Evolutionary conservation across 805 yeast genomes (phyloP).

Genomic region (Candida mattraensis): DNA sequence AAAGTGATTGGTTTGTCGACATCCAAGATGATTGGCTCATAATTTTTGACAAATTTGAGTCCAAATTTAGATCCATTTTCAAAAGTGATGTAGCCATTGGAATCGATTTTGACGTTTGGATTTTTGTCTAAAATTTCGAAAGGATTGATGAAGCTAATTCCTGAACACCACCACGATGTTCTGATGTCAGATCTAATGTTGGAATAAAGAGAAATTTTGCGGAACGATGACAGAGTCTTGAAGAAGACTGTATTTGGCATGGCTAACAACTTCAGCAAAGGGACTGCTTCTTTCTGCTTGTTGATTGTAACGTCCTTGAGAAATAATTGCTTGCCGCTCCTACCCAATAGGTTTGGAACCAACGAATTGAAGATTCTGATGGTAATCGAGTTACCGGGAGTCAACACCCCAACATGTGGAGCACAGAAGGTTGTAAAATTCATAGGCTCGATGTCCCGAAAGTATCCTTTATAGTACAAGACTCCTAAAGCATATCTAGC

Average conservation of each 20-base stretch:
- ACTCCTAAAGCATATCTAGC: slow-evolving; percentile 81
- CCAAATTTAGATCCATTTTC: slow-evolving; percentile 37
- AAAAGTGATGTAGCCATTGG: slow-evolving; percentile 43
- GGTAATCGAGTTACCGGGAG: slow-evolving; percentile 54
- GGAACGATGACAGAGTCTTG: slow-evolving; percentile 54
- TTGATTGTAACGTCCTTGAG: slow-evolving; percentile 42
- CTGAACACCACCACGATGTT: slow-evolving; percentile 82
- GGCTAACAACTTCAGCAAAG: slow-evolving; percentile 68
- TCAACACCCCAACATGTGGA: slow-evolving; percentile 67
- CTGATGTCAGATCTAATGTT: slow-evolving; percentile 79
- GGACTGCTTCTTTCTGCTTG: slow-evolving; percentile 28
- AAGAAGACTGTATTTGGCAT: slow-evolving; percentile 58
- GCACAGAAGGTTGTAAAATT: slow-evolving; percentile 63
- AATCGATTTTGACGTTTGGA: slow-evolving; percentile 36
- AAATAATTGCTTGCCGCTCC: slow-evolving; percentile 75
- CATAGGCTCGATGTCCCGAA: slow-evolving; percentile 55
- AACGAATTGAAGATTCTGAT: slow-evolving; percentile 57
- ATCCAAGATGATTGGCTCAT: slow-evolving; percentile 59
- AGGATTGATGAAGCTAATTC: slow-evolving; percentile 63
- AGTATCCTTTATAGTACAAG: slow-evolving; percentile 51
- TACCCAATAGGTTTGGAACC: slow-evolving; percentile 67
- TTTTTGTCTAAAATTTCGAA: slow-evolving; percentile 41
- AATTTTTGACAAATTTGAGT: slow-evolving; percentile 48
- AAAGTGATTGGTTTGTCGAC: slow-evolving; percentile 42
- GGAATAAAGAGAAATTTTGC: slow-evolving; percentile 60